Percentiles rank a stretch among this genome's conserved stretches.
Conservation (phyloP, 2,329 filamentous ascomycete genomes). For the Chrysoporthe cubensis region DNA sequence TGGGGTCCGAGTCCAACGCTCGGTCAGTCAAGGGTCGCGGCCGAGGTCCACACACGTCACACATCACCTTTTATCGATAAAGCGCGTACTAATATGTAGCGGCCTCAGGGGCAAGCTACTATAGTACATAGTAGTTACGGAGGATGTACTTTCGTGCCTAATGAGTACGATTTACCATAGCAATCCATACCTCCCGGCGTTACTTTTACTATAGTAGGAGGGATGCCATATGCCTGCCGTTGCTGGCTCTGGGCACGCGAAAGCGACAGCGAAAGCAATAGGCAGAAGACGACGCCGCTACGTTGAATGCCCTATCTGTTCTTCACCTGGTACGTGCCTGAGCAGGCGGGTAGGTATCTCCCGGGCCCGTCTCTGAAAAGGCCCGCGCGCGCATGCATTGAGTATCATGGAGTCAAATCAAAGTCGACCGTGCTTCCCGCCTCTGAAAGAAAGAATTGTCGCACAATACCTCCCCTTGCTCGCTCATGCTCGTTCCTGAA, state of each 20-base stretch:
- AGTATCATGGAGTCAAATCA: neutral
- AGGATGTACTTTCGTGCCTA: no score
- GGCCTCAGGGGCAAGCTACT: neutral
- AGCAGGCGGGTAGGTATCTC: no score
- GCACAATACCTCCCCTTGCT: neutral
- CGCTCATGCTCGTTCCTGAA: slow-evolving; percentile 8
- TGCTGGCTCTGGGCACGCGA: neutral
- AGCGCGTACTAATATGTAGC: neutral
- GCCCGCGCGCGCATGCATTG: neutral
- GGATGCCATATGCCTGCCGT: neutral
- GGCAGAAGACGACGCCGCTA: neutral
- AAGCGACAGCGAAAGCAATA: neutral
- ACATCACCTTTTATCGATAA: slow-evolving; percentile 25
- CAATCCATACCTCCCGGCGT: no score
- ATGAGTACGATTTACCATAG: neutral
- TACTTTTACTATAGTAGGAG: neutral
- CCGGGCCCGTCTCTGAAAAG: neutral
- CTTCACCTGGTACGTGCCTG: no score
- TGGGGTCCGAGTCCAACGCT: neutral
- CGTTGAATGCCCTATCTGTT: neutral
- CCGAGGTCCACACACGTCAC: slow-evolving; percentile 26
- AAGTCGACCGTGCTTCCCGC: neutral
- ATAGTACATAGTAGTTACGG: neutral
- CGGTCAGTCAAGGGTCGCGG: slow-evolving; percentile 11
- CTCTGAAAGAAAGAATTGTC: slow-evolving; percentile 5